A percentile compares a stretch with the other conserved stretches of the same genome.
phyloP scores from a whole-genome alignment of 495 filamentous ascomycete species.

The Lentithecium fluviatile region DNA sequence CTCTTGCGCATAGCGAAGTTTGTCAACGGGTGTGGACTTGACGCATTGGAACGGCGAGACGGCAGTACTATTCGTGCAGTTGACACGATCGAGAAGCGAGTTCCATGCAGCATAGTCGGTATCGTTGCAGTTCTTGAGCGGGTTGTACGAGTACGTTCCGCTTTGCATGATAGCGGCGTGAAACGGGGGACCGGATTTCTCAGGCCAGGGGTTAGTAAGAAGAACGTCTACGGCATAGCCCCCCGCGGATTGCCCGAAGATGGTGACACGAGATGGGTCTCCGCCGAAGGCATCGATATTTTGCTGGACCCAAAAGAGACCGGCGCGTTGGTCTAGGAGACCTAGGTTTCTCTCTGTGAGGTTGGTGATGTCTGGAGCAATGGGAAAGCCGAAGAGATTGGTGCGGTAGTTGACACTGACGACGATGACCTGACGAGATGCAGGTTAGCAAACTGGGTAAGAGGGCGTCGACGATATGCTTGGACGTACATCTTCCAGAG shows the following conservation, averaged over 20 bases:
- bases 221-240: conserved; percentile 14
- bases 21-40: conserved; percentile 18
- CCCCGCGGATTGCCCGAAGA: conserved; percentile 32
- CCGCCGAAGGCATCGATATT: conserved; percentile 28
- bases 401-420: conserved; percentile 31
- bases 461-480: too few species aligned
- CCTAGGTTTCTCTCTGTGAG: conserved; percentile 26
- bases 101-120: conserved; percentile 12
- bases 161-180: conserved; percentile 16
- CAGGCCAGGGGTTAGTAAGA: conserved; percentile 10
- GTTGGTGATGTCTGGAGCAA: conserved; percentile 7
- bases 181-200: conserved; percentile 1
- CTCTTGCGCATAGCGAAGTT: conserved; percentile 33
- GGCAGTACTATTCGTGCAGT: background rate
- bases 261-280: conserved; percentile 14
- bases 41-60: conserved; percentile 31
- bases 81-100: background rate
- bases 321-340: conserved; percentile 27
- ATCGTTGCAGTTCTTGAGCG: background rate
- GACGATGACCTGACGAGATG: conserved; percentile 9
- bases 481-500: conserved; percentile 17
- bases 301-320: conserved; percentile 23
- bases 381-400: conserved; percentile 29
- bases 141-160: conserved; percentile 9
- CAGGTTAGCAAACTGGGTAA: too few species aligned